phyloP scores from a whole-genome alignment of 2,329 filamentous ascomycete species.

The Rosellinia necatrix region DNA sequence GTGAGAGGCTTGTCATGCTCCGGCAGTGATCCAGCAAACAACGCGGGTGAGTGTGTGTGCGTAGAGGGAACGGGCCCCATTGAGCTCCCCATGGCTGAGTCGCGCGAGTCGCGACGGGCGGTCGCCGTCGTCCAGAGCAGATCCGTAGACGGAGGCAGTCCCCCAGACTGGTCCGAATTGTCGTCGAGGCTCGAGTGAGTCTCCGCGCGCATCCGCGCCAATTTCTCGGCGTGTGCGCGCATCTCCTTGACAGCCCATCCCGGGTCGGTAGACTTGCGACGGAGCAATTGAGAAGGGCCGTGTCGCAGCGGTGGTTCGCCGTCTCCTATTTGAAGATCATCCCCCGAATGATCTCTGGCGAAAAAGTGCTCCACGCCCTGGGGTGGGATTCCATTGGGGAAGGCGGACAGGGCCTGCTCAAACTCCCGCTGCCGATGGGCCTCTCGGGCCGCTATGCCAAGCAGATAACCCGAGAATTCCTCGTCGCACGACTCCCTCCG shows the following conservation, averaged over 20 bases:
- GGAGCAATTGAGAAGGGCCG: conserved; percentile 44
- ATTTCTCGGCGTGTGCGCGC: conserved; percentile 74
- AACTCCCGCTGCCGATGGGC: conserved; percentile 76
- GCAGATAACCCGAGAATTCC: conserved; percentile 74
- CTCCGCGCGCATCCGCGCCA: conserved; percentile 56
- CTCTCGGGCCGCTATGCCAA: conserved; percentile 78
- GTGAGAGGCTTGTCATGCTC: conserved; percentile 29
- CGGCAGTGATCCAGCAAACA: conserved; percentile 30
- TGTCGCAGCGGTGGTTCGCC: conserved; percentile 47
- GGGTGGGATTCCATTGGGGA: conserved; percentile 71
- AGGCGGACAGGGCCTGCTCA: conserved; percentile 76
- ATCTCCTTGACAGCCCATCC: conserved; percentile 81
- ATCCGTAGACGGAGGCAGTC: conserved; percentile 36
- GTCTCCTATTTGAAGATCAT: conserved; percentile 50
- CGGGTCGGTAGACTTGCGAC: conserved; percentile 66
- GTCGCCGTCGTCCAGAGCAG: conserved; percentile 39
- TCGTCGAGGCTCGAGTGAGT: conserved; percentile 41
- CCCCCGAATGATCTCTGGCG: conserved; percentile 66
- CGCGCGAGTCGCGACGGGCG: conserved; percentile 35
- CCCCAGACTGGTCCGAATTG: conserved; percentile 36
- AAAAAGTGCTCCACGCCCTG: conserved; percentile 74
- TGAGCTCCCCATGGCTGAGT: conserved; percentile 33
- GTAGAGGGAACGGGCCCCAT: conserved; percentile 32
- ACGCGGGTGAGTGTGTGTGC: conserved; percentile 35
- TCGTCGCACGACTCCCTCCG: conserved; percentile 76